Conservation (phyloP, 1,284 basidiomycete species). For the Omphalotus olearius region DNA sequence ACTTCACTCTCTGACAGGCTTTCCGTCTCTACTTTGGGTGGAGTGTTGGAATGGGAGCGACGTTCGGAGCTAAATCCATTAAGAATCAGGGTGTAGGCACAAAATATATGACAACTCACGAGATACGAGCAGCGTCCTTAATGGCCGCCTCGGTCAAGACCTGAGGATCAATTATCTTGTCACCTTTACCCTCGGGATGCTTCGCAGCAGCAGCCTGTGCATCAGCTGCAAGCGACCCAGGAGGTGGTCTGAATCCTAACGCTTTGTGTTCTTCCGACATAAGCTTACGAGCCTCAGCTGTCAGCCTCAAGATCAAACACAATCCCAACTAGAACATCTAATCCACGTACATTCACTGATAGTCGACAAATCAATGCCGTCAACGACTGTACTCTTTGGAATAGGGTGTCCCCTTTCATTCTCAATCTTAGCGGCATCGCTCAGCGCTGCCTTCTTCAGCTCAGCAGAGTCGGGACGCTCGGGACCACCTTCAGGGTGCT, state of each 20-base stretch:
- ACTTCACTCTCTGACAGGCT: conserved; percentile 7
- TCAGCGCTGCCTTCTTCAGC: conserved; percentile 17
- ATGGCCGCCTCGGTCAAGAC: conserved; percentile 17
- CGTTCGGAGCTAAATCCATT: conserved; percentile 6
- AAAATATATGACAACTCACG: conserved; percentile 9
- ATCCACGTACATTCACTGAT: conserved; percentile 12
- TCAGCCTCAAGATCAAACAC: not conserved
- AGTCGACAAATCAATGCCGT: conserved; percentile 16
- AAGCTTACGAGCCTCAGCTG: conserved; percentile 26
- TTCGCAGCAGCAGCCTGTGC: conserved; percentile 27
- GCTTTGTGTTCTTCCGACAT: conserved; percentile 35
- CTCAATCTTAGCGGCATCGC: conserved; percentile 18
- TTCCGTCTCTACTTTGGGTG: conserved; percentile 8
- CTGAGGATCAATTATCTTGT: conserved; percentile 8
- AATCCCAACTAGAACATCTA: not conserved
- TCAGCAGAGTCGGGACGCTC: conserved; percentile 7
- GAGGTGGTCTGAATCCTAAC: conserved; percentile 31
- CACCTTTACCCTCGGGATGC: conserved; percentile 13
- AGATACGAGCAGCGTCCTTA: conserved; percentile 20
- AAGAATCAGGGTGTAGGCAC: not conserved
- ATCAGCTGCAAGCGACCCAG: conserved; percentile 31
- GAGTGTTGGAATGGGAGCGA: conserved; percentile 13
- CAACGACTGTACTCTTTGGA: conserved; percentile 14
- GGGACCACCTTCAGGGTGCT: conserved; percentile 17
- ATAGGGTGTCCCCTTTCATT: conserved; percentile 13